Base-by-base conservation (phyloP, 2,329 filamentous ascomycete species). In the Beauveria medogensis region DNA sequence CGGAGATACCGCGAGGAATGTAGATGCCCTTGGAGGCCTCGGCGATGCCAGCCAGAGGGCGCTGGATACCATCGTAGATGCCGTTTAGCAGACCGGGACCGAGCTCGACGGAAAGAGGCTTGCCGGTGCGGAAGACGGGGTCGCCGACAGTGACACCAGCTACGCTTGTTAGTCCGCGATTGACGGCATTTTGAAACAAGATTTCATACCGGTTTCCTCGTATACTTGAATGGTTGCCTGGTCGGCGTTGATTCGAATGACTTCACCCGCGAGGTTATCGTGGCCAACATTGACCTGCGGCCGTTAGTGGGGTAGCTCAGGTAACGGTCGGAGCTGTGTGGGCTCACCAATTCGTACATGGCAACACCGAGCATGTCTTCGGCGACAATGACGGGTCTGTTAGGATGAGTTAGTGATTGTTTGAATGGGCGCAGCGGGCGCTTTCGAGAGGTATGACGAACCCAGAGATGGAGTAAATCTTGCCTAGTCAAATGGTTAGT, bases 351-450 rank as follows among this genome's bases (percentile, higher is more conserved):
- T 80, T 99, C 94, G 86, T 97, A 97, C 94, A 99, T 99, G 76
- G 94, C 92, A 83, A 94, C 94, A 76, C 94, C 94, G 73, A 93
- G 91, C 92, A 99, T 96, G 78, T 97, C 88, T 81, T 97, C 93
- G 74, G 93, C 94, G 69, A 99, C 85, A 70, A 99, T 88, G 81
- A 99, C 94, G 72, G 94, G 94, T 68, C 90, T 88, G 66, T 48
- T 54, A 50, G 53, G 60, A 28, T 28, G 37, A 55, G 65, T 79
- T 69, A 79, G 75, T 55, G 37, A 34, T 9, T 3, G 30, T 34
- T 48, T 62, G 61, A 47, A 50, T 50, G 53, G 48, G 54, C 54
- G 20, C 56, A 18, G 18, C 18, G n/a, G 8, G 56, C 54, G 48
- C 28, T 41, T 40, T 40, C 44, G 51, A 48, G 34, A 47, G 43